Evolutionary conservation across 139 green algal genomes (phyloP), one percentile per base, ranked within the genome.

Genomic region (Tetraselmis chui): DNA sequence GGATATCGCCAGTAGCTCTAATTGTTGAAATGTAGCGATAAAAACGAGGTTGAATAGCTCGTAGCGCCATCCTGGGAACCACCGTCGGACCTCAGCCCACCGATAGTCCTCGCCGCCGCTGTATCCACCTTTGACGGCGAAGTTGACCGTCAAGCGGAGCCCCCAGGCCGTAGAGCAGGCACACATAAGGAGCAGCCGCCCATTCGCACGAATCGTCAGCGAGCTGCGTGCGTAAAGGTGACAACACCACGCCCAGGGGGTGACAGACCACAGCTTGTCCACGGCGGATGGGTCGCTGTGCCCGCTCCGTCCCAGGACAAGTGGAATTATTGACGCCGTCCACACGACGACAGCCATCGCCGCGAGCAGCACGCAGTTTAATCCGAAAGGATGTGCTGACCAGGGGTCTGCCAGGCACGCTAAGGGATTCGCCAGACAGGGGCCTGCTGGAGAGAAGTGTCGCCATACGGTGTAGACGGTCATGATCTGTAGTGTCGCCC

Each of bases 231-330:
- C 75, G 75, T 79, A 79, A 67, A 67, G 45, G 11, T 25, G 45
- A 5, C 45, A 67, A 67, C 45, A 67, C 45, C 45, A 67, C 75
- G 75, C 75, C 28, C 28, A 79, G 75, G 75, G 75, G 18, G 75
- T 79, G 28, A 79, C 75, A 79, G 75, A 79, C 75, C 75, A 79
- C 5, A 79, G 75, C 75, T 30, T 30, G 75, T 79, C 75, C 5
- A 79, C 75, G 18, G 11, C 18, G 28, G 75, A 79, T 11, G 28
- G 28, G 18, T 79, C 75, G 45, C 45, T 67, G 45, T 67, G 45
- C 11, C 18, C 45, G 45, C 11, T 18, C 5, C 45, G 45, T 18
- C 11, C 45, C 11, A 5, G 5, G 45, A 67, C 45, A 18, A 67
- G 45, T 18, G 45, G 45, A 5, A 25, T 5, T 5, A 67, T 67